Conservation (phyloP, 2,329 filamentous ascomycete genomes). For the Cladophialophora yegresii region DNA sequence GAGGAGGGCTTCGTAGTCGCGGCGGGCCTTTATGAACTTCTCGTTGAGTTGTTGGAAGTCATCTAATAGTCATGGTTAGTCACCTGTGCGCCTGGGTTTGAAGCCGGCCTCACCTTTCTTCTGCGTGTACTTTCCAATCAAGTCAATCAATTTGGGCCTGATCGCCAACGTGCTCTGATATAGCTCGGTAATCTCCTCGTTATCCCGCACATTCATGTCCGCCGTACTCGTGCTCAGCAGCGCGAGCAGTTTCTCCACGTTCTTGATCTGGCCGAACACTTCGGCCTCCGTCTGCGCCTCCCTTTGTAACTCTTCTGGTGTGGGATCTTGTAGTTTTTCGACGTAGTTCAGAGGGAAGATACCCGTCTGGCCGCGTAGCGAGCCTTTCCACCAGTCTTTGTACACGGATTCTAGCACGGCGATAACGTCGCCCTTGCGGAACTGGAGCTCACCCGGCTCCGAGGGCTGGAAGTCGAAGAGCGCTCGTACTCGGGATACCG, state of each 20-base stretch:
- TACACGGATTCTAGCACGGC: conserved; percentile 96
- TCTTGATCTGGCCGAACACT: conserved; percentile 74
- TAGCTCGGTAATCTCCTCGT: conserved; percentile 87
- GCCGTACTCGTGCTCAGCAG: conserved; percentile 84
- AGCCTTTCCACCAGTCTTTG: conserved; percentile 99
- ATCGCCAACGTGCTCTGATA: conserved; percentile 96
- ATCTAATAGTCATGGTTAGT: conserved; percentile 58
- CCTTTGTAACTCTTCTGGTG: conserved; percentile 86
- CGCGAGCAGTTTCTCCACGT: conserved; percentile 80
- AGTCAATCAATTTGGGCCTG: conserved; percentile 91
- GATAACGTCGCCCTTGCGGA: conserved; percentile 95
- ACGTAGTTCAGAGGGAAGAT: conserved; percentile 99
- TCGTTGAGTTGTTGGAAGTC: conserved; percentile 98
- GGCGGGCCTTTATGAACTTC: conserved; percentile 97
- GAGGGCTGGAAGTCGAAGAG: conserved; percentile 94
- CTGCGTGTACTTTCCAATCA: conserved; percentile 98
- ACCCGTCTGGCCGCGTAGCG: conserved; percentile 87
- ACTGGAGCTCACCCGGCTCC: conserved; percentile 90
- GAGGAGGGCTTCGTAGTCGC: conserved; percentile 93
- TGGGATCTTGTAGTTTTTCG: conserved; percentile 93
- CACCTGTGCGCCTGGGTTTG: no score
- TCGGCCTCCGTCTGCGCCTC: conserved; percentile 94
- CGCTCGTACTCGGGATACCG: conserved; percentile 89
- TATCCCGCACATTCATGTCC: conserved; percentile 80
- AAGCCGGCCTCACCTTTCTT: conserved; percentile 73